A percentile compares a stretch with the other conserved stretches of the same genome.
phyloP scores from a whole-genome alignment of 2,329 filamentous ascomycete species.

The Alternaria sp. region DNA sequence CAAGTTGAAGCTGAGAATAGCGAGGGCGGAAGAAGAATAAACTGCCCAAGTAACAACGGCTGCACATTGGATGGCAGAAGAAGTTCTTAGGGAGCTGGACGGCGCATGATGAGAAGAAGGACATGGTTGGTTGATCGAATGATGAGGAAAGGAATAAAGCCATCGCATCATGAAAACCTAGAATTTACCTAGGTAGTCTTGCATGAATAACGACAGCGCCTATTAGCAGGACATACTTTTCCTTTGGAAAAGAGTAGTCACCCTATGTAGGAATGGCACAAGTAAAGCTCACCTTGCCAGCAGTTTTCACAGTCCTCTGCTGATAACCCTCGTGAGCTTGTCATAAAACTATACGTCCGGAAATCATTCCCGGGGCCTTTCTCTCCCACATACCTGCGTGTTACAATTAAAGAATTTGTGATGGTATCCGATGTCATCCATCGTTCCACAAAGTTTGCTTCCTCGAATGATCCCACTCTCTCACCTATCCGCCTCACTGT shows the following conservation, averaged over 20 bases:
- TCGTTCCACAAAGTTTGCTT: slow-evolving; percentile 2
- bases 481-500: not conserved
- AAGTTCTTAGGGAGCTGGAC: too few species aligned
- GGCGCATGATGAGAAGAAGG: too few species aligned
- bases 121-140: too few species aligned
- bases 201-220: not conserved
- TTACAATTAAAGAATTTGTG: not conserved
- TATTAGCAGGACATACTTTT: not conserved
- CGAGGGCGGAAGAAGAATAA: not conserved
- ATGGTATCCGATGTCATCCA: not conserved
- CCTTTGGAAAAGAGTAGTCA: not conserved
- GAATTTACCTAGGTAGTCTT: not conserved
- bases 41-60: not conserved
- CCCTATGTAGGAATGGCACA: not conserved
- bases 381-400: not conserved
- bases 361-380: not conserved
- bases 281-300: not conserved
- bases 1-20: not conserved
- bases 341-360: not conserved
- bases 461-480: not conserved
- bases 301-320: not conserved
- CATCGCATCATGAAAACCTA: not conserved
- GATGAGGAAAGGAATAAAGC: not conserved
- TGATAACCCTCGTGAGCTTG: not conserved
- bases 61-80: not conserved